phyloP scores from a whole-genome alignment of 176 grass and related monocot species.

The Dactylis glomerata region DNA sequence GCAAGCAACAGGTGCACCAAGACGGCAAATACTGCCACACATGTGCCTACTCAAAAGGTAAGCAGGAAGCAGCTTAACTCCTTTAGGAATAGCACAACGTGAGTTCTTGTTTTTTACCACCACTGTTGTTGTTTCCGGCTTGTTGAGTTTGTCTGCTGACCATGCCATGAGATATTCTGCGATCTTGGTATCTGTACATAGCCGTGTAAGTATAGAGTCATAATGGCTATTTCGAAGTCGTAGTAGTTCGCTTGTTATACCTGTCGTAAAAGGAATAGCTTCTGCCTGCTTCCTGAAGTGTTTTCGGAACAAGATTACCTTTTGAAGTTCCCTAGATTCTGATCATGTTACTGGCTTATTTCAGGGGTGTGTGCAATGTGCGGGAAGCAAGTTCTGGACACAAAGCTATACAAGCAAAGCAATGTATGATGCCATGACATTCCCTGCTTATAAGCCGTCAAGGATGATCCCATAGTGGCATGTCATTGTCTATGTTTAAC shows the following conservation, averaged over 20 bases:
- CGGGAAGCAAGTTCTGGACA: slow-evolving; percentile 96
- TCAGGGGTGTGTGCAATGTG: slow-evolving; percentile 95
- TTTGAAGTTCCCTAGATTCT: not conserved
- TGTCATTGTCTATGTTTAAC: slow-evolving; percentile 9
- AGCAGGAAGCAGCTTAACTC: not conserved
- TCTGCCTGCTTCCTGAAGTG: not conserved
- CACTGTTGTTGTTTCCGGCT: not conserved
- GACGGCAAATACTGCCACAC: slow-evolving; percentile 98
- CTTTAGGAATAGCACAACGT: not conserved
- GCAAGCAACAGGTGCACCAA: slow-evolving; percentile 98
- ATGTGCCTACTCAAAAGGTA: slow-evolving; percentile 96
- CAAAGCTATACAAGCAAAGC: slow-evolving; percentile 95
- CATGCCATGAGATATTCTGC: not conserved
- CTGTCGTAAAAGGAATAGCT: not conserved
- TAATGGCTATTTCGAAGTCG: not conserved
- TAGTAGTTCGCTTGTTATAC: not conserved
- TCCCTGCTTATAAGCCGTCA: not conserved
- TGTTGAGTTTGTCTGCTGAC: not conserved
- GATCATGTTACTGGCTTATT: not conserved
- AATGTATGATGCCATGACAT: slow-evolving; percentile 55
- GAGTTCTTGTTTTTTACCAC: not conserved
- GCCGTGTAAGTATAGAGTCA: no score
- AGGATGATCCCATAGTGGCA: not conserved
- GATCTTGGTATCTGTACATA: not conserved
- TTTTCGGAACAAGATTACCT: not conserved